Base-by-base conservation (phyloP, 2,329 filamentous ascomycete species). In the Mycosphaerella sp. region DNA sequence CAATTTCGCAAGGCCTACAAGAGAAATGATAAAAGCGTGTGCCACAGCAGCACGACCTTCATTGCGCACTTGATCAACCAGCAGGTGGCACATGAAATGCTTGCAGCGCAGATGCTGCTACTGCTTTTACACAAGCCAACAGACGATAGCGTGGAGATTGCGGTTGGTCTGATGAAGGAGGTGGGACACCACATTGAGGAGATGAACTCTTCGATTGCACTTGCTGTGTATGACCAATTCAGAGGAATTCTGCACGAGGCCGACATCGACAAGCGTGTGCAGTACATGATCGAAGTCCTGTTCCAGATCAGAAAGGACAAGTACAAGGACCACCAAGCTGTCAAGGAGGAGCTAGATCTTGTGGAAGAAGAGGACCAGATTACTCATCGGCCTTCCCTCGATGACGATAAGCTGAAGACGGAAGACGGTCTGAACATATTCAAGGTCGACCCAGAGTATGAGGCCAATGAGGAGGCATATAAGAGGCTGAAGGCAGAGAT, bases 331-430 rank as follows among this genome's bases (percentile, higher is more conserved):
- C 89, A 97, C 63, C 89, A 85, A 14, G 85, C 89, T 0, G 76
- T 97, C 62, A 90, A 84, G 68, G 90, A 96, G 66, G 93, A 98
- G 68, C 75, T 98, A 51, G 93, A 98, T 70, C 71, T 98, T 41
- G 88, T 98, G 7, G 91, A 97, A 71, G 93, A 98, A 70, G 91
- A 97, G 69, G 93, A 98, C 65, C 93, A 97, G 68, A 95, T 97
- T 62, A 97, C 93, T 1, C 93, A 98, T 71, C 80, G 82, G 50
- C 77, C 89, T 43, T 84, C 86, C 43, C 72, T 98, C 27, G 87
- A 95, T 58, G 45, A 48, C n/a, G 89, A 89, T 58, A 83, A 89
- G 34, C 78, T 95, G 48, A 86, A 93, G 43, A 83, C 88, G 0
- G 84, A 96, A 67, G 90, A 97, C 62, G 80, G 82, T 0, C 76